phyloP scores from a whole-genome alignment of 352 stramenopile species.

The Globisporangium lucens region DNA sequence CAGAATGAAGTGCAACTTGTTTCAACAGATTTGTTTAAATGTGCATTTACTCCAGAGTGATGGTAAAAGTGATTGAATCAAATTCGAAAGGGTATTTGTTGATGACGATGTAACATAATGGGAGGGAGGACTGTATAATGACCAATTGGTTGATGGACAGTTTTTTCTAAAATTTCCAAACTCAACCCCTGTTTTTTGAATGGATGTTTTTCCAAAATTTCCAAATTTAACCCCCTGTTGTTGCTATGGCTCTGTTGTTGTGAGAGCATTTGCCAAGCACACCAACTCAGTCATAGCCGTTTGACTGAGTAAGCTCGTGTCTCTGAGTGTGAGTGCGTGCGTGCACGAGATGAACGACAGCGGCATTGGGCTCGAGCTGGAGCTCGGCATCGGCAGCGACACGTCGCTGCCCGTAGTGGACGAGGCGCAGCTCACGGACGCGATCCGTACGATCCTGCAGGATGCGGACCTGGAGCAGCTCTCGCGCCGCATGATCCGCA shows the following conservation, averaged over 20 bases:
- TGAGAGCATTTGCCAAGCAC: neutral
- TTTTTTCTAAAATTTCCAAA: neutral
- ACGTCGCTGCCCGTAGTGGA: constrained; percentile 41
- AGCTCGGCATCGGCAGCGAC: constrained; percentile 50
- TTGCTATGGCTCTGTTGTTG: no score
- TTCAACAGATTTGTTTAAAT: no score
- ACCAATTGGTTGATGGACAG: no score
- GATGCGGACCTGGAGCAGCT: constrained; percentile 83
- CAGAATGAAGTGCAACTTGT: no score
- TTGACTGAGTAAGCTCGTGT: neutral
- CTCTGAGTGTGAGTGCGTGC: neutral
- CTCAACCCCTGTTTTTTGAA: no score
- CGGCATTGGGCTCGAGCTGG: constrained; percentile 48
- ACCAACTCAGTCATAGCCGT: neutral
- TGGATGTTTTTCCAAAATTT: no score
- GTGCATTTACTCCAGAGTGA: no score
- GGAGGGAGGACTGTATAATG: no score
- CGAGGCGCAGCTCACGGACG: constrained; percentile 55
- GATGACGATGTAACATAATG: no score
- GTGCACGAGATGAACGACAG: constrained; percentile 51
- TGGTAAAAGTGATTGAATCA: no score
- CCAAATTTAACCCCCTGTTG: no score
- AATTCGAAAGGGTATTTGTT: no score
- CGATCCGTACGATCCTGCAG: constrained; percentile 76
- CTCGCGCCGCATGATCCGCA: constrained; percentile 84